Evolutionary conservation across 1,284 basidiomycete species (phyloP).

Genomic region (Cryptococcus floricola): DNA sequence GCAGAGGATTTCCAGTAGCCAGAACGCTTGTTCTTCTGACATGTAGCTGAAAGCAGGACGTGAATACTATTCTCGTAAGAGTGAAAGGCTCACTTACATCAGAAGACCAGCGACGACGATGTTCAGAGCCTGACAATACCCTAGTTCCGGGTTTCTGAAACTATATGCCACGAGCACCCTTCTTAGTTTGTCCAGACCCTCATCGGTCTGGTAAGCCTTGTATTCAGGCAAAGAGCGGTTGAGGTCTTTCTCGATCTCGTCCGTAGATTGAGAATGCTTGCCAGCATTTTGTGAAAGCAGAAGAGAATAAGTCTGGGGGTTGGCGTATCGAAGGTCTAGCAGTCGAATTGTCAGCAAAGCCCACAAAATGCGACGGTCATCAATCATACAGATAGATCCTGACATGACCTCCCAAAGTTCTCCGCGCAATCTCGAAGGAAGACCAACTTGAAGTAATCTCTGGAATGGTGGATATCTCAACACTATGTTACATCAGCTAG

Average conservation of each 20-base stretch:
- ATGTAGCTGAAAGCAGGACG: slow-evolving; percentile 65
- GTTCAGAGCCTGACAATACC: slow-evolving; percentile 81
- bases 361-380: neutral
- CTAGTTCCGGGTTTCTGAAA: slow-evolving; percentile 91
- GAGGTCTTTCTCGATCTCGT: slow-evolving; percentile 98
- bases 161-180: slow-evolving; percentile 95
- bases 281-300: slow-evolving; percentile 77
- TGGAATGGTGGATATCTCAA: slow-evolving; percentile 95
- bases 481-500: slow-evolving; percentile 48
- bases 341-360: neutral
- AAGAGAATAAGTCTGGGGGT: slow-evolving; percentile 79
- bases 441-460: slow-evolving; percentile 90
- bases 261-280: slow-evolving; percentile 79
- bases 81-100: slow-evolving; percentile 21
- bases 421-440: slow-evolving; percentile 90
- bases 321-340: slow-evolving; percentile 70
- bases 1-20: slow-evolving; percentile 92
- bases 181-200: slow-evolving; percentile 77
- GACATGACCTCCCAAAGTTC: slow-evolving; percentile 99
- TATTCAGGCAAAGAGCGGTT: slow-evolving; percentile 93
- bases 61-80: slow-evolving; percentile 15
- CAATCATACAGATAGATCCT: slow-evolving; percentile 67
- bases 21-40: slow-evolving; percentile 99
- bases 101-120: slow-evolving; percentile 55
- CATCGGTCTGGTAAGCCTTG: slow-evolving; percentile 83